These are phyloP conservation scores for Vigna reflexopilosa DNA, from an alignment of 306 rosid species.

Conservation along the genomic window DNA sequence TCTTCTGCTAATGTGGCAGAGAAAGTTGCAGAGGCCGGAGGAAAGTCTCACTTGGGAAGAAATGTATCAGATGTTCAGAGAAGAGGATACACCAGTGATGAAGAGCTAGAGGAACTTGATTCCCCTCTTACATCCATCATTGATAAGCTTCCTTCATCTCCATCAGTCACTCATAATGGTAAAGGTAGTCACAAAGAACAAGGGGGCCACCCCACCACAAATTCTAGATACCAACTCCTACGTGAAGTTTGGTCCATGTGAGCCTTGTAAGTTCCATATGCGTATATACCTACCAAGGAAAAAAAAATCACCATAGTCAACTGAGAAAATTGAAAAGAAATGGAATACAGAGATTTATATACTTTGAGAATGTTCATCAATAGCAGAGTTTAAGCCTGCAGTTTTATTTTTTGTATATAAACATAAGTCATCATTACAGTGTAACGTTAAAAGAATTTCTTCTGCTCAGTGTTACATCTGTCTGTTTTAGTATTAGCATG, in stretches of 20 bases:
- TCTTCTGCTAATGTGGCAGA: conserved; percentile 71
- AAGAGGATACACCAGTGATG: conserved; percentile 93
- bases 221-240: conserved; percentile 85
- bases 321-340: too few species aligned
- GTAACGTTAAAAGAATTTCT: conserved; percentile 31
- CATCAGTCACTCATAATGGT: conserved; percentile 46
- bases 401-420: conserved; percentile 44
- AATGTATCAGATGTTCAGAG: conserved; percentile 69
- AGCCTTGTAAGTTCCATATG: conserved; percentile 41
- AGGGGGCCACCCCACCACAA: conserved; percentile 42
- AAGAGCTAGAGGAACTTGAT: conserved; percentile 88
- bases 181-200: conserved; percentile 55
- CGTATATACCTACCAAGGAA: conserved; percentile 26
- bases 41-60: conserved; percentile 65
- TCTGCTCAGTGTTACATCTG: conserved; percentile 7
- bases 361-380: conserved; percentile 31
- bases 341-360: conserved; percentile 15
- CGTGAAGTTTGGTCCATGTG: conserved; percentile 87
- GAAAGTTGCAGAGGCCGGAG: conserved; percentile 80
- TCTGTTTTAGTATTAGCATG: conserved; percentile 3
- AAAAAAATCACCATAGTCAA: background rate
- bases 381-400: conserved; percentile 31
- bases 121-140: conserved; percentile 76
- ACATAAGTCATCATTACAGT: conserved; percentile 32
- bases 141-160: conserved; percentile 65